phyloP scores from a whole-genome alignment of 202 grass and related monocot species.

The Tripidium arundinaceum region DNA sequence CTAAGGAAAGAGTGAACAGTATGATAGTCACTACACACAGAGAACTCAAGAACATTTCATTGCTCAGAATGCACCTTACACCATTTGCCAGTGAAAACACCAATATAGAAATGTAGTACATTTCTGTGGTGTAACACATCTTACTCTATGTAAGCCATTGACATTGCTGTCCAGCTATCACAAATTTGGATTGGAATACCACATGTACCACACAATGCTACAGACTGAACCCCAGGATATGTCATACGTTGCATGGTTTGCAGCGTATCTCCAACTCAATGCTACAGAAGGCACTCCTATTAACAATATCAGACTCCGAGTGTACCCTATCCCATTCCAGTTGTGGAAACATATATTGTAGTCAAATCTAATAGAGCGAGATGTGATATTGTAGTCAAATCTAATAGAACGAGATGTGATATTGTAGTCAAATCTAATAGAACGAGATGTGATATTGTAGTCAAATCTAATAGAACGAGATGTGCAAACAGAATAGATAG shows the following conservation, averaged over 20 bases:
- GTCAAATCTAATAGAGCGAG: no score
- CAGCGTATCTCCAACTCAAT: no score
- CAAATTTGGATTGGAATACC: neutral
- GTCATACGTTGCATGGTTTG: neutral
- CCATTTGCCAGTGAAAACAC: neutral
- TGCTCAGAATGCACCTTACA: no score
- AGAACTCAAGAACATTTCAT: no score
- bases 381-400: no score
- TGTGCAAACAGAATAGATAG: neutral
- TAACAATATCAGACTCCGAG: neutral
- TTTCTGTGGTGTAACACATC: neutral
- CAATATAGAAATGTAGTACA: neutral
- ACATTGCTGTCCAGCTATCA: neutral
- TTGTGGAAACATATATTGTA: neutral
- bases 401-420: neutral
- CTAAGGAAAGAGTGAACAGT: neutral
- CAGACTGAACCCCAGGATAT: neutral
- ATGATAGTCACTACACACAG: no score
- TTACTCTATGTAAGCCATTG: neutral
- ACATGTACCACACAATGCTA: neutral
- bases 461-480: neutral
- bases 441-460: neutral
- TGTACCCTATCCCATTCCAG: neutral
- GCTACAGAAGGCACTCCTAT: neutral
- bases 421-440: no score